Evolutionary conservation across 768 basidiomycete genomes (phyloP).

Genomic region (Daedalea quercina): DNA sequence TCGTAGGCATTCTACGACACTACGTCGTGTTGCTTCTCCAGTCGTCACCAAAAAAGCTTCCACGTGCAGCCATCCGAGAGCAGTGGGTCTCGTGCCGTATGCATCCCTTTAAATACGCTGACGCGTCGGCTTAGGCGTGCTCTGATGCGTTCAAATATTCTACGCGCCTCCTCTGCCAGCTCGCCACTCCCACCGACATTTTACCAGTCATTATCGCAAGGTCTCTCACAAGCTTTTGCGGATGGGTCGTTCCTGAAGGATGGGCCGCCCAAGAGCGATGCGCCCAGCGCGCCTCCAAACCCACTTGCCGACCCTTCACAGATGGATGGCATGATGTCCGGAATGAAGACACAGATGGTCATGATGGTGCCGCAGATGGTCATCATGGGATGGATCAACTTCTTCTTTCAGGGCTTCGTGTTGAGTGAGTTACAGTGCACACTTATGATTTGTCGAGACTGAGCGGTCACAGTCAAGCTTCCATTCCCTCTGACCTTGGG

Average conservation of each 20-base stretch:
- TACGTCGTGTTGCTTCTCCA: slow-evolving; percentile 87
- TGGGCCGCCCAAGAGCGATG: slow-evolving; percentile 59
- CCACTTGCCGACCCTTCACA: slow-evolving; percentile 84
- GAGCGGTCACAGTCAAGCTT: slow-evolving; percentile 63
- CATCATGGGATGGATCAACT: slow-evolving; percentile 99
- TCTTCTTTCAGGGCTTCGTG: slow-evolving; percentile 98
- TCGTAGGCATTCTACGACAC: slow-evolving; percentile 89
- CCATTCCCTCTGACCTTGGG: slow-evolving; percentile 96
- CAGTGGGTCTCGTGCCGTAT: slow-evolving; percentile 55
- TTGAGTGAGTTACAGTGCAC: slow-evolving; percentile 61
- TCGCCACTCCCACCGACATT: slow-evolving; percentile 73
- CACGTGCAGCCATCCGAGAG: slow-evolving; percentile 79
- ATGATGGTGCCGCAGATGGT: slow-evolving; percentile 99
- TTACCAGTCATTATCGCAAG: slow-evolving; percentile 70
- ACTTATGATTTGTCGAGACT: neutral
- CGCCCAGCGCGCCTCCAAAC: slow-evolving; percentile 56
- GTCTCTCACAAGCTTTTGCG: slow-evolving; percentile 65
- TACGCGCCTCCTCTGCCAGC: slow-evolving; percentile 72
- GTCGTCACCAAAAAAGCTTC: slow-evolving; percentile 72
- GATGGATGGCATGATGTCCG: slow-evolving; percentile 99
- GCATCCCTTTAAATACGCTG: slow-evolving; percentile 2
- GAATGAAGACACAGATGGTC: slow-evolving; percentile 98
- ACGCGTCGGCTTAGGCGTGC: slow-evolving; percentile 48
- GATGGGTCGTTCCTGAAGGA: slow-evolving; percentile 84
- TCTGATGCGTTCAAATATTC: slow-evolving; percentile 74